Evolutionary conservation across 2,329 filamentous ascomycete species (phyloP).

Genomic region (Chrysosphaeria jannelii): DNA sequence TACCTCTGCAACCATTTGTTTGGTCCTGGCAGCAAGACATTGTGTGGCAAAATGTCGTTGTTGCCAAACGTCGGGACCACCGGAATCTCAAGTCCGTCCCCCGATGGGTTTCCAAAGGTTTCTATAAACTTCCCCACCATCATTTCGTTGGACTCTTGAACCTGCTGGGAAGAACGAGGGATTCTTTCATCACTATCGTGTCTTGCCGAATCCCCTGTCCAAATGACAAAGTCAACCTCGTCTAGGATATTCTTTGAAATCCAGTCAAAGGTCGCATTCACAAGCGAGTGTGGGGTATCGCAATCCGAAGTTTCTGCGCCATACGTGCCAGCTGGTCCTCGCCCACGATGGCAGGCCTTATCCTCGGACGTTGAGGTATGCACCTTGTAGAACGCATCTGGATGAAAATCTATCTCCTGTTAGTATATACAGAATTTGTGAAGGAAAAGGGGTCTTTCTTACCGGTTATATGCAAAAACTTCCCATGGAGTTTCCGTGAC

Average conservation of each 20-base stretch:
- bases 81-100: slow-evolving; percentile 36
- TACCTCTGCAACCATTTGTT: slow-evolving; percentile 65
- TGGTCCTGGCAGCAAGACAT: slow-evolving; percentile 63
- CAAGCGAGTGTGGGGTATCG: slow-evolving; percentile 50
- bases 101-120: slow-evolving; percentile 28
- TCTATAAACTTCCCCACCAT: slow-evolving; percentile 50
- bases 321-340: slow-evolving; percentile 49
- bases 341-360: slow-evolving; percentile 48
- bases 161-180: slow-evolving; percentile 44
- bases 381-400: slow-evolving; percentile 60
- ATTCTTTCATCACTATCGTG: slow-evolving; percentile 66
- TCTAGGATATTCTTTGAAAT: slow-evolving; percentile 49
- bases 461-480: slow-evolving; percentile 78
- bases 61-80: slow-evolving; percentile 82
- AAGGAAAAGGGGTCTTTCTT: slow-evolving; percentile 6
- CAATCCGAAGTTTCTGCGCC: slow-evolving; percentile 72
- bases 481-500: slow-evolving; percentile 27
- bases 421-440: not conserved
- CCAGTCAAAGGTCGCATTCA: slow-evolving; percentile 80
- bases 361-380: slow-evolving; percentile 40
- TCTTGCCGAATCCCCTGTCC: slow-evolving; percentile 73
- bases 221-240: slow-evolving; percentile 64
- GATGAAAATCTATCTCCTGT: slow-evolving; percentile 45
- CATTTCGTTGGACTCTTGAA: slow-evolving; percentile 47
- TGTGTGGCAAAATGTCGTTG: slow-evolving; percentile 92